Evolutionary conservation across 2,329 filamentous ascomycete species (phyloP).

Genomic region (Cladobotryum mycophilum): DNA sequence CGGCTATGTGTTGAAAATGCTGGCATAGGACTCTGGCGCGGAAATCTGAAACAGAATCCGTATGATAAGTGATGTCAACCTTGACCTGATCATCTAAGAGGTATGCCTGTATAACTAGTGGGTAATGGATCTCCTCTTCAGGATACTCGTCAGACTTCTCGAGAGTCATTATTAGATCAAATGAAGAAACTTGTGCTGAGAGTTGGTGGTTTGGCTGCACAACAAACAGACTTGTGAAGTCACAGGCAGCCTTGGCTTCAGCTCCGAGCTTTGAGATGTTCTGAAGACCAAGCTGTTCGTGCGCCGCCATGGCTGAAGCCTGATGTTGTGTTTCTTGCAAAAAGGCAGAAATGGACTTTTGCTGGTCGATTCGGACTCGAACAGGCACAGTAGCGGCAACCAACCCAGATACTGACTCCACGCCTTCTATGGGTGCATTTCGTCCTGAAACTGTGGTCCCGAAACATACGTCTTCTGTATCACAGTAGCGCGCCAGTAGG

Average conservation of each 20-base stretch:
- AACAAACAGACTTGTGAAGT: slow-evolving; percentile 9
- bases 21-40: background rate
- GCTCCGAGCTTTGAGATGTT: slow-evolving; percentile 18
- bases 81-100: slow-evolving; percentile 1
- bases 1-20: slow-evolving; percentile 3
- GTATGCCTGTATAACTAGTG: background rate
- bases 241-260: slow-evolving; percentile 11
- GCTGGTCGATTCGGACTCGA: slow-evolving; percentile 7
- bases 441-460: slow-evolving; percentile 10
- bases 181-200: background rate
- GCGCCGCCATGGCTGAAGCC: slow-evolving; percentile 18
- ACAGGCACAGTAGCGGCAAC: slow-evolving; percentile 11
- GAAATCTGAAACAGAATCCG: background rate
- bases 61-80: slow-evolving; percentile 1
- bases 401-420: slow-evolving; percentile 5
- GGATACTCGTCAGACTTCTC: slow-evolving; percentile 9
- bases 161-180: slow-evolving; percentile 6
- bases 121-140: slow-evolving; percentile 1
- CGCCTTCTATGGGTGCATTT: slow-evolving; percentile 4
- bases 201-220: slow-evolving; percentile 6
- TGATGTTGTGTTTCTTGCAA: slow-evolving; percentile 17
- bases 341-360: background rate
- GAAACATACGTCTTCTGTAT: slow-evolving; percentile 9
- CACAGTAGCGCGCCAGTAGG: slow-evolving; percentile 8
- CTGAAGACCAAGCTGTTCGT: slow-evolving; percentile 22